Base-by-base conservation (phyloP, 2,329 filamentous ascomycete genomes). In the Monosporascus sp. region DNA sequence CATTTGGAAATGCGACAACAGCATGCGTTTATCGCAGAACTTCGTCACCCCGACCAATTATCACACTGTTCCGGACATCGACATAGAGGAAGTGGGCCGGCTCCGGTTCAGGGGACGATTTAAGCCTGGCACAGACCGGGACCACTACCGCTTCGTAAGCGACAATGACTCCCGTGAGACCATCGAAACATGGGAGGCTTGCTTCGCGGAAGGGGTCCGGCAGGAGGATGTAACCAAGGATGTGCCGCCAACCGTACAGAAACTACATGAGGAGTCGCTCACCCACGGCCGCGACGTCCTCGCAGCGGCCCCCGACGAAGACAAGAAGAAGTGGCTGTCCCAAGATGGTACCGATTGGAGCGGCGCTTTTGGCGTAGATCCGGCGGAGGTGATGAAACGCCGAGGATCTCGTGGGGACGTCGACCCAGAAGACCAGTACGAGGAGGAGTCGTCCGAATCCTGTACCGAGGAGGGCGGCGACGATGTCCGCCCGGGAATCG, bases 181-280 rank as follows among this genome's bases (percentile, higher is more conserved):
- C 0, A 96, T 90, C 58, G 93, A 97, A 72, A 89, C 88, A 0
- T 97, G 92, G 90, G 91, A 97, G 69, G 89, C 91, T 0, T 97
- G 93, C 68, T 83, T 88, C 41, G 84, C 90, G 0, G 92, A 97
- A 69, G 93, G 93, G 14, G 89, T 96, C 0, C 84, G 94, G 2
- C 72, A 78, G 15, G 81, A 85, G 51, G 80, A 83, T 27, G 90
- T 97, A 1, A 74, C 80, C 9, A 80, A 84, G 24, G 87, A 95
- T 63, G 76, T 96, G 0, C 89, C 91, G 0, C 82, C 85, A 1
- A 72, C 81, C 11, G 79, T 93, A 0, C 83, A 88, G 68, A 79
- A 86, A 62, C 75, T 96, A 11, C 93, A 97, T 67, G 89, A 96
- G 31, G 77, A 88, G 56, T 93, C 89, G 0, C 73, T 97, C 37